Evolutionary conservation across 1,284 basidiomycete genomes (phyloP).

Genomic region (Pseudozyma thailandica): DNA sequence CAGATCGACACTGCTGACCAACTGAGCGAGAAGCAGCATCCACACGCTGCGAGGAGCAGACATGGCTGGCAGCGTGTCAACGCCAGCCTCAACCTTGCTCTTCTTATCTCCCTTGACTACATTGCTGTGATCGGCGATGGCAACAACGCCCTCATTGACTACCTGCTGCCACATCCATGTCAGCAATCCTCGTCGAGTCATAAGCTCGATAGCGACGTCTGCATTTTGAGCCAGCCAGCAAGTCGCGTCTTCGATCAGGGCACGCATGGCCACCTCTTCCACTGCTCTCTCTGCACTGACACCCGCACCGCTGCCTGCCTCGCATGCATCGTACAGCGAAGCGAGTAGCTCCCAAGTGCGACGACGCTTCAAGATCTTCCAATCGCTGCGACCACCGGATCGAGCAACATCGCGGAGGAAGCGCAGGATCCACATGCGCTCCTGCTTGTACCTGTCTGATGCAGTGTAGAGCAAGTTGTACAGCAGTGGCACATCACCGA

Average conservation of each 20-base stretch:
- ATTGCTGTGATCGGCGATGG: slow-evolving; percentile 9
- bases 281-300: slow-evolving; percentile 20
- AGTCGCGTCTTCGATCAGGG: slow-evolving; percentile 40
- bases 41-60: slow-evolving; percentile 14
- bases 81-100: not conserved
- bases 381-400: slow-evolving; percentile 75
- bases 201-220: slow-evolving; percentile 47
- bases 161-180: slow-evolving; percentile 55
- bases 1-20: slow-evolving; percentile 25
- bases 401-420: slow-evolving; percentile 84
- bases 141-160: slow-evolving; percentile 28
- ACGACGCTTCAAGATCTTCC: slow-evolving; percentile 80
- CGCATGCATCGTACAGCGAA: slow-evolving; percentile 76
- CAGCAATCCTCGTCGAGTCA: slow-evolving; percentile 44
- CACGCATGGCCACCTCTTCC: slow-evolving; percentile 34
- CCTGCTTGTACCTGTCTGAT: slow-evolving; percentile 78
- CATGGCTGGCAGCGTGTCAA: not conserved
- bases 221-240: slow-evolving; percentile 30
- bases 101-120: not conserved
- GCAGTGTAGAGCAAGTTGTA: slow-evolving; percentile 82
- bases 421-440: slow-evolving; percentile 86
- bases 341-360: slow-evolving; percentile 88
- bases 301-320: slow-evolving; percentile 66
- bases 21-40: slow-evolving; percentile 21
- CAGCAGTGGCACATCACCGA: slow-evolving; percentile 82